Conservation (phyloP, 495 filamentous ascomycete genomes). For the Umbilicaria muhlenbergii region DNA sequence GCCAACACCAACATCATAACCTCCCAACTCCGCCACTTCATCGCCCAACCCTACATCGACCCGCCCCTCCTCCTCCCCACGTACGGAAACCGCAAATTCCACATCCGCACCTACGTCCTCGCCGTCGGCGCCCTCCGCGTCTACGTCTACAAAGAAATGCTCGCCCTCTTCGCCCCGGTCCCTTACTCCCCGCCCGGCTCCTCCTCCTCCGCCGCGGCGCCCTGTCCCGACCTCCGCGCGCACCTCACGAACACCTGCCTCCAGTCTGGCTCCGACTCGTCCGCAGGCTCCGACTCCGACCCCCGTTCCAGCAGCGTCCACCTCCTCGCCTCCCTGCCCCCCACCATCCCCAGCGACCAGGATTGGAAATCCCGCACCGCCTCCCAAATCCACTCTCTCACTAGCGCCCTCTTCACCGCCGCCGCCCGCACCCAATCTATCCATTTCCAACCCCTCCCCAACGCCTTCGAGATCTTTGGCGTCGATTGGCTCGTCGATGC, state of each 20-base stretch:
- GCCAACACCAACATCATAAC: slow-evolving; percentile 51
- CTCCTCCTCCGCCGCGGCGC: slow-evolving; percentile 5
- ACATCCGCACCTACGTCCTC: slow-evolving; percentile 82
- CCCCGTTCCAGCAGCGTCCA: slow-evolving; percentile 39
- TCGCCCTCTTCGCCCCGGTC: slow-evolving; percentile 74
- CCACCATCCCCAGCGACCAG: background rate
- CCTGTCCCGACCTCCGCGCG: slow-evolving; percentile 34
- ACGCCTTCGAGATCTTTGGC: slow-evolving; percentile 85
- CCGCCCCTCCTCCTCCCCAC: slow-evolving; percentile 60
- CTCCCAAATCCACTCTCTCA: slow-evolving; percentile 55
- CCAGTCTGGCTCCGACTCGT: slow-evolving; percentile 32
- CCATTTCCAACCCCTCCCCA: slow-evolving; percentile 80
- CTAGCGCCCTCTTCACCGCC: slow-evolving; percentile 66
- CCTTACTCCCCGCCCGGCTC: slow-evolving; percentile 36
- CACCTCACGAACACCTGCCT: slow-evolving; percentile 94
- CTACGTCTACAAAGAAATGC: slow-evolving; percentile 80
- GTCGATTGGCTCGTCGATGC: slow-evolving; percentile 78
- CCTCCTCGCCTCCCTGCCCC: slow-evolving; percentile 13
- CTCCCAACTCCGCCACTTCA: slow-evolving; percentile 87
- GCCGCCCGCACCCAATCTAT: slow-evolving; percentile 66
- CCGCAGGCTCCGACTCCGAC: slow-evolving; percentile 10
- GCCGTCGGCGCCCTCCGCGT: slow-evolving; percentile 60
- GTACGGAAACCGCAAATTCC: slow-evolving; percentile 65
- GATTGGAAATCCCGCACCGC: slow-evolving; percentile 47
- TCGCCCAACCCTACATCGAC: slow-evolving; percentile 91